A percentile compares a stretch with the other conserved stretches of the same genome.
phyloP scores from a whole-genome alignment of 106 monocot genomes.

The Dioscorea dumetorum region DNA sequence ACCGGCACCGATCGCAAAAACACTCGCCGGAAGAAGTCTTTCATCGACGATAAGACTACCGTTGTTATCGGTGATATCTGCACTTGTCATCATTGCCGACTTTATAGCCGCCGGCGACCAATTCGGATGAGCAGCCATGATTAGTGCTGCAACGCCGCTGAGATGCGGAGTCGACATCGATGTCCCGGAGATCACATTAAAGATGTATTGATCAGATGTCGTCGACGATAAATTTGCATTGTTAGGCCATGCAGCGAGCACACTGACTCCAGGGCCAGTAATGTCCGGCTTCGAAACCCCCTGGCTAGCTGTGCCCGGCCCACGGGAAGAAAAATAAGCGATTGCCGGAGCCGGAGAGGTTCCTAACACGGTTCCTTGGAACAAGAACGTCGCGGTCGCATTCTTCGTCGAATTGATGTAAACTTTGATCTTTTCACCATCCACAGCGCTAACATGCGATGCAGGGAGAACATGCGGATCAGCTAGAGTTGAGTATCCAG shows the following conservation, averaged over 20 bases:
- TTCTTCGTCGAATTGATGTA: background rate
- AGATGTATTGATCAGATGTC: background rate
- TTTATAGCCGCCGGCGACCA: conserved; percentile 44
- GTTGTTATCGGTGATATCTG: conserved; percentile 4
- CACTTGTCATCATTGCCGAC: conserved; percentile 31
- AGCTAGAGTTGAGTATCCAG: background rate
- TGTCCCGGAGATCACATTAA: conserved; percentile 12
- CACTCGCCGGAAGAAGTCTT: conserved; percentile 2
- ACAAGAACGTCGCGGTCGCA: conserved; percentile 16
- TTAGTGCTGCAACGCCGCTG: conserved; percentile 38
- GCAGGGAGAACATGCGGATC: conserved; percentile 16
- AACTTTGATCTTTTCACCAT: conserved; percentile 7
- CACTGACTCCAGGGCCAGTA: conserved; percentile 23
- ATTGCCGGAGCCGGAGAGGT: conserved; percentile 15
- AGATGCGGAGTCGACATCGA: conserved; percentile 61
- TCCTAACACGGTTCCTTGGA: conserved; percentile 20
- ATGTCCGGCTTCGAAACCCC: conserved; percentile 41
- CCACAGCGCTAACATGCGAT: conserved; percentile 17
- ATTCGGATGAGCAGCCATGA: conserved; percentile 35
- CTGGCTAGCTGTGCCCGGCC: background rate
- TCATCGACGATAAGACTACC: conserved; percentile 23
- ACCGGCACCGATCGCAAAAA: conserved; percentile 43
- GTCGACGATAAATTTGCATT: background rate
- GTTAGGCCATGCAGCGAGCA: conserved; percentile 18
- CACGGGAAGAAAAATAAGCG: conserved; percentile 25